Percentiles rank a stretch among this genome's conserved stretches.
These are phyloP conservation scores for Rhododendron griersonianum DNA, from an alignment of 148 eudicot genomes.

Conservation along the genomic window DNA sequence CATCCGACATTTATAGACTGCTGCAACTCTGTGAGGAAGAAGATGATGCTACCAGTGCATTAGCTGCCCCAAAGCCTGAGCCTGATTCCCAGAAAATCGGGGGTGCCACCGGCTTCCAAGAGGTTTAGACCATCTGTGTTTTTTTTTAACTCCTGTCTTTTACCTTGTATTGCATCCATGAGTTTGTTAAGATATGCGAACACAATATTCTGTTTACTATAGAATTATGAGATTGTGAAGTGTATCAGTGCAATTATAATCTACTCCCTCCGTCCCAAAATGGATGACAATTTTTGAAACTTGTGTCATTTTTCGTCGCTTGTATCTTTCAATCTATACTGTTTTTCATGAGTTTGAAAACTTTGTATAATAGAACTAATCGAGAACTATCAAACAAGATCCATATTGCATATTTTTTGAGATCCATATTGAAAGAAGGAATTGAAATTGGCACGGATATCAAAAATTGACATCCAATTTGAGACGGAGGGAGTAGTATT, in stretches of 20 bases:
- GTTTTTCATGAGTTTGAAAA: too few species aligned
- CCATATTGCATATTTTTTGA: too few species aligned
- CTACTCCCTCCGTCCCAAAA: too few species aligned
- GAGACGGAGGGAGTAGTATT: neutral
- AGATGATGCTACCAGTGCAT: constrained; percentile 91
- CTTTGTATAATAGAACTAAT: too few species aligned
- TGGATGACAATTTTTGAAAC: too few species aligned
- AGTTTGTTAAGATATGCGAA: neutral
- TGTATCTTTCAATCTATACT: too few species aligned
- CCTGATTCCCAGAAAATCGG: constrained; percentile 59
- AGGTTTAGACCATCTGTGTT: constrained; percentile 29
- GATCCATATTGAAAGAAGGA: too few species aligned
- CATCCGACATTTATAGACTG: constrained; percentile 73
- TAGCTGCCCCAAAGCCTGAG: constrained; percentile 75
- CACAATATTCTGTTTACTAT: neutral
- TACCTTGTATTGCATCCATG: neutral
- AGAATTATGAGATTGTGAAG: neutral
- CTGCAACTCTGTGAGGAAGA: constrained; percentile 86
- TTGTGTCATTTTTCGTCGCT: too few species aligned
- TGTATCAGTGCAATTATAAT: neutral
- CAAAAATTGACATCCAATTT: too few species aligned
- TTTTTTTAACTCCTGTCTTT: neutral
- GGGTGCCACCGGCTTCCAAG: constrained; percentile 33
- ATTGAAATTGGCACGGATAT: too few species aligned
- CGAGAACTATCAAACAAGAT: too few species aligned